These are phyloP conservation scores for Shiraia sp. DNA, from an alignment of 2,329 filamentous ascomycete genomes.

Conservation along the genomic window DNA sequence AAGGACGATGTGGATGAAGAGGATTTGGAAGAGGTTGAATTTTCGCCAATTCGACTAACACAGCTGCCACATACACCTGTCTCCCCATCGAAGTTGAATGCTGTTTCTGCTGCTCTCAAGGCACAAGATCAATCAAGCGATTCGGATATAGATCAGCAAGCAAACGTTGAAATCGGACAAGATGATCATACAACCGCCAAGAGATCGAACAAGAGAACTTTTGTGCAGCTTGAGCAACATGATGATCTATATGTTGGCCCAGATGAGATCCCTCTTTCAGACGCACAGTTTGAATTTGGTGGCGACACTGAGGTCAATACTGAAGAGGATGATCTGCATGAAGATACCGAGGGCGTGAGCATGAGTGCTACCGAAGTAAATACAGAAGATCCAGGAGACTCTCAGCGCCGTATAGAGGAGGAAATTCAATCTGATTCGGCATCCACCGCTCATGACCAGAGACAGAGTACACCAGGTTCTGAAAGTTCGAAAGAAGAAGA, in stretches of 20 bases:
- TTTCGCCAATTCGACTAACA: conserved; percentile 27
- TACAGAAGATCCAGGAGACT: conserved; percentile 7
- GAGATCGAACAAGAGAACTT: conserved; percentile 5
- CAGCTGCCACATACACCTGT: conserved; percentile 33
- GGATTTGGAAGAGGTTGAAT: conserved; percentile 13
- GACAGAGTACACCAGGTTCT: background rate
- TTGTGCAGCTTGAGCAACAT: conserved; percentile 20
- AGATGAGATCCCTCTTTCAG: conserved; percentile 57
- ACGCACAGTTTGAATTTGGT: conserved; percentile 53
- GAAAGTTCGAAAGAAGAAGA: conserved; percentile 4
- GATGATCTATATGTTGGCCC: conserved; percentile 31
- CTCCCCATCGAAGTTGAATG: conserved; percentile 21
- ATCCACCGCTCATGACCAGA: background rate
- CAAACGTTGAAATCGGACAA: background rate
- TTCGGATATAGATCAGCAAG: background rate
- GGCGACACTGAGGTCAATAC: conserved; percentile 38
- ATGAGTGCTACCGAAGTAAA: conserved; percentile 11
- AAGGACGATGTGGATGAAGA: conserved; percentile 45
- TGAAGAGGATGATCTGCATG: conserved; percentile 12
- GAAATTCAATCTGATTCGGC: background rate
- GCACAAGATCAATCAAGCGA: background rate
- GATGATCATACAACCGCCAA: background rate
- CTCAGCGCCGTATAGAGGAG: background rate
- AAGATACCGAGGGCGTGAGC: conserved; percentile 8
- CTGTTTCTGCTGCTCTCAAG: conserved; percentile 4